Percentiles rank a stretch among this genome's conserved stretches.
phyloP scores from a whole-genome alignment of 768 basidiomycete genomes.

The Lyophyllum decastes region DNA sequence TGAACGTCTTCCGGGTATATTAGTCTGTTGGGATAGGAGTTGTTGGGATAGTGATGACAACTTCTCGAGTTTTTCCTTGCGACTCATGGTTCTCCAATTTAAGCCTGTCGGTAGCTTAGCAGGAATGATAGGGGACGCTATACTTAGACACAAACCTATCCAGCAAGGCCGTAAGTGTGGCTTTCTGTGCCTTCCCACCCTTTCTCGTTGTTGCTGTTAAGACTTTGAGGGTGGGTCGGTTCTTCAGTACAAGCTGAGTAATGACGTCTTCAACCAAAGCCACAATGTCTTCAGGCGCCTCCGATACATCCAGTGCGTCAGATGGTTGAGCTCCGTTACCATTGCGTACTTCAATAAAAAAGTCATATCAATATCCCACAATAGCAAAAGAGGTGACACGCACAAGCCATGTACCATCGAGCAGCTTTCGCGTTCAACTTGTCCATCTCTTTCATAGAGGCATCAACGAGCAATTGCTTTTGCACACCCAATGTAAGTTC shows the following conservation, averaged over 20 bases:
- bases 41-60: neutral
- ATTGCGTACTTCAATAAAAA: neutral
- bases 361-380: neutral
- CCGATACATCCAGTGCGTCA: neutral
- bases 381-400: neutral
- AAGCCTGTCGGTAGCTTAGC: neutral
- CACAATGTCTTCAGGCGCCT: neutral
- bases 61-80: neutral
- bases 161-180: neutral
- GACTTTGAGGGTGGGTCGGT: neutral
- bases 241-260: slow-evolving; percentile 4
- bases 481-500: neutral
- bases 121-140: neutral
- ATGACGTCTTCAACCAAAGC: neutral
- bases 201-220: neutral
- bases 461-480: slow-evolving; percentile 1
- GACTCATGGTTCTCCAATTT: neutral
- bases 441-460: neutral
- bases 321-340: neutral
- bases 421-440: slow-evolving; percentile 6
- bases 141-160: slow-evolving; percentile 4
- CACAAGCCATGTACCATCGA: slow-evolving; percentile 9
- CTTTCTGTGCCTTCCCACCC: neutral
- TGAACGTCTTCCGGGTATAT: neutral
- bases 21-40: neutral